Percentiles rank a stretch among this genome's conserved stretches.
Conservation (phyloP, 176 grass and related monocot genomes). For the Avena sativa region DNA sequence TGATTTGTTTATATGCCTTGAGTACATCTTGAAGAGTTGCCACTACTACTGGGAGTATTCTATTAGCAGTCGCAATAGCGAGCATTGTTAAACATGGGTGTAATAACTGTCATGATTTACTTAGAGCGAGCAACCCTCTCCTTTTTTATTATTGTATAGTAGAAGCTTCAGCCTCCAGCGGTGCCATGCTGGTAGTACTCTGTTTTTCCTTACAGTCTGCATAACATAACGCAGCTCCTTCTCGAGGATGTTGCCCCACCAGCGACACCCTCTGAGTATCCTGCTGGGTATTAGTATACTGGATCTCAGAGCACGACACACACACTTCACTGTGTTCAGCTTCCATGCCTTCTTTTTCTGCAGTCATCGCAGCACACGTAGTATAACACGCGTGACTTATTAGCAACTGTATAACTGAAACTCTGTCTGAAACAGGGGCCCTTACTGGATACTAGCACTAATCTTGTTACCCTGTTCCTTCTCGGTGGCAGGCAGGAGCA, state of each 20-base stretch:
- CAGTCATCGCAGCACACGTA: neutral
- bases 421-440: neutral
- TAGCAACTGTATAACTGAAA: neutral
- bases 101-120: neutral
- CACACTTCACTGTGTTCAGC: conserved; percentile 31
- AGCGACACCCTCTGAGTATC: conserved; percentile 3
- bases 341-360: conserved; percentile 24
- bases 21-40: neutral
- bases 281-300: conserved; percentile 9
- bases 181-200: neutral
- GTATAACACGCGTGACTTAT: conserved; percentile 7
- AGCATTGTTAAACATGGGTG: conserved; percentile 32
- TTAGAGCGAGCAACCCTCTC: neutral
- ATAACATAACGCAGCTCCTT: neutral
- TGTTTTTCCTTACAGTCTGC: conserved; percentile 21
- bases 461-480: conserved; percentile 35
- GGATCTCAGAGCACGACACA: neutral
- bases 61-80: neutral
- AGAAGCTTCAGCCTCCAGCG: conserved; percentile 36
- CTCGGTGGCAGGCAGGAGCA: conserved; percentile 15
- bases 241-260: conserved; percentile 21
- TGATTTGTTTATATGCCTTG: conserved; percentile 42
- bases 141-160: neutral
- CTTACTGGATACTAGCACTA: no score
- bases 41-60: neutral